Conservation (phyloP, 1,284 basidiomycete genomes). For the Rhizoctonia solani region DNA sequence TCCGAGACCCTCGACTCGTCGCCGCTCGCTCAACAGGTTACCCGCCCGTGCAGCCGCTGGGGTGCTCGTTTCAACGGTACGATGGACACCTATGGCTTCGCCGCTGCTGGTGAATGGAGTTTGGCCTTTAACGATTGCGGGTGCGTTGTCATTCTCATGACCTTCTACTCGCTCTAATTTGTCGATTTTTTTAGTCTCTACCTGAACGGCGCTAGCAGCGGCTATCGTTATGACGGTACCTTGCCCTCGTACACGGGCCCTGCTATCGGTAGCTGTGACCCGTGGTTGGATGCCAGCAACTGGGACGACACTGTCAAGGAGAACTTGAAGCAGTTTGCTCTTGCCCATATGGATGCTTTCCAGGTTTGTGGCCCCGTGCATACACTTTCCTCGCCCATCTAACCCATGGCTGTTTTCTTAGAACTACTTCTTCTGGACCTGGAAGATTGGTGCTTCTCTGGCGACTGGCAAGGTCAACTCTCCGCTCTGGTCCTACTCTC, state of each 20-base stretch:
- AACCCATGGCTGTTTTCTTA: conserved; percentile 50
- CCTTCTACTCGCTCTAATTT: background rate
- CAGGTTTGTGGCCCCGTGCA: conserved; percentile 43
- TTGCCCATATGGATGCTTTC: conserved; percentile 53
- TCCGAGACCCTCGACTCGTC: conserved; percentile 42
- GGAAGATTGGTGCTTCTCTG: conserved; percentile 72
- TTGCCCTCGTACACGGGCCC: conserved; percentile 46
- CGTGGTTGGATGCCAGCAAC: conserved; percentile 62
- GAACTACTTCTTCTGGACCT: conserved; percentile 66
- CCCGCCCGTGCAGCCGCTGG: conserved; percentile 48
- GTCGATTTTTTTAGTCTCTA: conserved; percentile 54
- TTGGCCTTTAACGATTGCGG: conserved; percentile 81
- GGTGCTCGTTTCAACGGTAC: conserved; percentile 49
- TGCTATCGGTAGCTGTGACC: conserved; percentile 40
- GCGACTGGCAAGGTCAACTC: conserved; percentile 62
- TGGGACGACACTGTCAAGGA: conserved; percentile 64
- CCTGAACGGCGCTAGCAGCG: conserved; percentile 79
- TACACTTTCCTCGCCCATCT: background rate
- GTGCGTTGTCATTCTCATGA: background rate
- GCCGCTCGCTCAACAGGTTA: conserved; percentile 32
- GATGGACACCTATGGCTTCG: conserved; percentile 62
- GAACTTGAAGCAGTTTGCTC: conserved; percentile 59
- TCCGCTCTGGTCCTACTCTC: conserved; percentile 81
- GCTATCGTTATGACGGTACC: conserved; percentile 52
- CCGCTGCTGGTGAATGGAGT: conserved; percentile 71